A percentile compares a stretch with the other conserved stretches of the same genome.
phyloP scores from a whole-genome alignment of 495 filamentous ascomycete genomes.

The Xylona heveae region DNA sequence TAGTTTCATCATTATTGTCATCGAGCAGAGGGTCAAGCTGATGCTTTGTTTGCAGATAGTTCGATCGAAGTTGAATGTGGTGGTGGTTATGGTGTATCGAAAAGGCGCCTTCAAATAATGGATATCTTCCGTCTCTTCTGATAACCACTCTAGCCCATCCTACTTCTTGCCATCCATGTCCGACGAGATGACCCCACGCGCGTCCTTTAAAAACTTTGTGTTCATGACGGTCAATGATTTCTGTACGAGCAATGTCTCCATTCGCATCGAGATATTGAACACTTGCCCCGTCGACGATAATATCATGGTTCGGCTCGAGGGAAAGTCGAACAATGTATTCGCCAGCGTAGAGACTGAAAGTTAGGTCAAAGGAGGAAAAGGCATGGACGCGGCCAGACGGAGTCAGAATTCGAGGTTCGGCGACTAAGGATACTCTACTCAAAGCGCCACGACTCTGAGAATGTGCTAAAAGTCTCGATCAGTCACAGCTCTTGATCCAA shows the following conservation, averaged over 20 bases:
- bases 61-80: conserved; percentile 59
- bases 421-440: conserved; percentile 46
- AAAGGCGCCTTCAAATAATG: conserved; percentile 85
- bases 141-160: conserved; percentile 77
- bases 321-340: conserved; percentile 52
- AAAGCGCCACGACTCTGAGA: conserved; percentile 61
- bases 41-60: conserved; percentile 54
- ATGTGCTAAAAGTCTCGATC: conserved; percentile 24
- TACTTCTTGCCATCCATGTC: conserved; percentile 49
- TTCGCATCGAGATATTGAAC: conserved; percentile 49
- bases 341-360: conserved; percentile 48
- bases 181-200: conserved; percentile 42
- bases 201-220: conserved; percentile 73
- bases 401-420: conserved; percentile 57
- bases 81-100: conserved; percentile 60
- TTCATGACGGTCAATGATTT: conserved; percentile 43
- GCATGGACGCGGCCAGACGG: conserved; percentile 60
- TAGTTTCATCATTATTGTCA: conserved; percentile 42
- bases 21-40: conserved; percentile 50
- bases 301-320: conserved; percentile 83
- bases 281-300: conserved; percentile 53
- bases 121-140: conserved; percentile 48
- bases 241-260: conserved; percentile 36
- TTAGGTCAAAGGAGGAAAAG: conserved; percentile 59
- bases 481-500: conserved; percentile 2